Evolutionary conservation across 208 protist genomes (phyloP), one percentile per base, ranked within the genome.

Genomic region (Endotrypanum monterogeii): DNA sequence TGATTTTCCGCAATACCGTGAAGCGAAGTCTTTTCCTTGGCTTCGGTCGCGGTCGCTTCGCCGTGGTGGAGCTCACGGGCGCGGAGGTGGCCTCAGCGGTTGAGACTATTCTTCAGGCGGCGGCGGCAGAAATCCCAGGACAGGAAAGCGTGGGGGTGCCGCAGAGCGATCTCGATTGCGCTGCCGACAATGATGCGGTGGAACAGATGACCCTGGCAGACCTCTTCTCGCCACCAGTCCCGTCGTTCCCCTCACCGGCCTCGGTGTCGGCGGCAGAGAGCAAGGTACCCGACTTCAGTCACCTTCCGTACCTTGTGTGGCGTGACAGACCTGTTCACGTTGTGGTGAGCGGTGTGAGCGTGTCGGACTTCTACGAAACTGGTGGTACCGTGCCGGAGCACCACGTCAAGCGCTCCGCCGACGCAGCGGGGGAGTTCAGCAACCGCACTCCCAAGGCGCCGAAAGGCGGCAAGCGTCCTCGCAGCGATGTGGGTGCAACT

Each of bases 21-120:
- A 1, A 14, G 16, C 86, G 90, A 1, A 86, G 78, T 57, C 69
- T 93, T 54, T 96, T 93, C 63, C 76, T 78, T 16, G 92, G 92
- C 23, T 93, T 83, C 58, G 84, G 79, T 62, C 70, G 69, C 16
- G 30, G 74, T 16, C 89, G 92, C 51, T 85, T 94, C 56, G 92
- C 89, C 25, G 73, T 96, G 30, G 82, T 83, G 11, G 89, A 94
- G 83, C 69, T 96, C 51, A 63, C 25, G 9, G 73, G 80, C 67
- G 79, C 72, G 5, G 67, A 23, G 3, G 65, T 79, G 18, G 37
- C 66, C 52, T n/a, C 74, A 0, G 61, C 73, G 12, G 79, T 93
- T 35, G 67, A 56, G n/a, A 71, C 25, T 25, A 67, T 55, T 1
- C 39, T 91, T 35, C 61, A 67, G 32, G 41, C 32, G 39, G 48